Conservation (phyloP, 306 rosid genomes). For the Trifolium subterraneum region DNA sequence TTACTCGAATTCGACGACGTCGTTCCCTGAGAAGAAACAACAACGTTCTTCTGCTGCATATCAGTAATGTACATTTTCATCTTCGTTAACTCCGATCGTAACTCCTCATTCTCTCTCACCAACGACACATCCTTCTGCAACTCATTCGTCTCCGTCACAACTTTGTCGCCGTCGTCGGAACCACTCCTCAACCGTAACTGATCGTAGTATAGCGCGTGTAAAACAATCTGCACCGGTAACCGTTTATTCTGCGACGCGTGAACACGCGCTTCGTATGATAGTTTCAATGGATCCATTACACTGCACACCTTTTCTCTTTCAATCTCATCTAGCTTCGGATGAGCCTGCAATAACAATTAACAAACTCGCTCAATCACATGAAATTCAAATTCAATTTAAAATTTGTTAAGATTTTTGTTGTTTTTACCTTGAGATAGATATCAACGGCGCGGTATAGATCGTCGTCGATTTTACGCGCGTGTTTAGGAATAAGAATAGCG, state of each 20-base stretch:
- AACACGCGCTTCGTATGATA: conserved; percentile 80
- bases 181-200: conserved; percentile 80
- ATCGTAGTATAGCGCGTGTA: conserved; percentile 89
- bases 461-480: conserved; percentile 72
- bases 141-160: conserved; percentile 47
- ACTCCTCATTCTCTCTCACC: conserved; percentile 77
- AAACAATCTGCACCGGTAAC: conserved; percentile 78
- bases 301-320: conserved; percentile 90
- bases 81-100: conserved; percentile 69
- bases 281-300: conserved; percentile 77
- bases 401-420: not conserved
- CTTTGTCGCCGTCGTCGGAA: conserved; percentile 30
- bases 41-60: conserved; percentile 48
- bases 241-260: conserved; percentile 93
- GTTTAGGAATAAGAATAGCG: conserved; percentile 63
- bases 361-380: not conserved
- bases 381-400: not conserved
- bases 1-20: conserved; percentile 39
- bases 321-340: conserved; percentile 80
- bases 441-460: conserved; percentile 85
- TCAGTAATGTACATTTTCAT: conserved; percentile 83
- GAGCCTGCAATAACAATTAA: conserved; percentile 54
- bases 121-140: conserved; percentile 68
- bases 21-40: conserved; percentile 13
- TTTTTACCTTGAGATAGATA: conserved; percentile 72